These are phyloP conservation scores for Exophiala mesophila DNA, from an alignment of 2,329 filamentous ascomycete genomes.

Conservation along the genomic window DNA sequence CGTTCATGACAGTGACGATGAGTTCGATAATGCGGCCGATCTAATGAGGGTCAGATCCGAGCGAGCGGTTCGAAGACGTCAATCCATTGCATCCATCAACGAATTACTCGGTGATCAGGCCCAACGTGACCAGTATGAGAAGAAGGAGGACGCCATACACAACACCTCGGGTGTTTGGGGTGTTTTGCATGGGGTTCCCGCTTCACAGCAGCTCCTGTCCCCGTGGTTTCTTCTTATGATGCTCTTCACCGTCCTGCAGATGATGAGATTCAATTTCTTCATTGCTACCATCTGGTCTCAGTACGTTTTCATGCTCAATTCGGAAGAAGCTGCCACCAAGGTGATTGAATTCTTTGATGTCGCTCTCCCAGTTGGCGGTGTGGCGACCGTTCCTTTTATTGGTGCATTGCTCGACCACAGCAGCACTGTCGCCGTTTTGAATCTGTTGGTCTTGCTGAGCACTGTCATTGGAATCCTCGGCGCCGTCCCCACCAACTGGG, in stretches of 20 bases:
- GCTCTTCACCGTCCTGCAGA: slow-evolving; percentile 68
- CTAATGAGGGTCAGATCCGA: slow-evolving; percentile 47
- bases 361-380: slow-evolving; percentile 72
- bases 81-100: slow-evolving; percentile 63
- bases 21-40: slow-evolving; percentile 47
- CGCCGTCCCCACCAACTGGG: slow-evolving; percentile 64
- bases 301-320: slow-evolving; percentile 70
- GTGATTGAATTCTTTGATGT: slow-evolving; percentile 83
- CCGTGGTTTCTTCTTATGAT: slow-evolving; percentile 83
- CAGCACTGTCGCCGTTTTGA: slow-evolving; percentile 66
- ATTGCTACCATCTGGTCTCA: slow-evolving; percentile 77
- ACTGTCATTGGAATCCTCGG: slow-evolving; percentile 73
- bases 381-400: slow-evolving; percentile 79
- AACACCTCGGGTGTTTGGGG: slow-evolving; percentile 76
- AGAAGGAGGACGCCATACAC: slow-evolving; percentile 62
- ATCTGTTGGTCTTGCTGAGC: slow-evolving; percentile 64
- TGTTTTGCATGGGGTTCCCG: slow-evolving; percentile 67
- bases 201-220: slow-evolving; percentile 65
- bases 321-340: slow-evolving; percentile 55
- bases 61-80: slow-evolving; percentile 56
- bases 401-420: slow-evolving; percentile 73
- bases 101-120: slow-evolving; percentile 63
- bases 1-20: slow-evolving; percentile 46
- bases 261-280: slow-evolving; percentile 82
- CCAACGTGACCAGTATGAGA: slow-evolving; percentile 54